Evolutionary conservation across 305 asterid genomes (phyloP).

Genomic region (Fraxinus latifolia): DNA sequence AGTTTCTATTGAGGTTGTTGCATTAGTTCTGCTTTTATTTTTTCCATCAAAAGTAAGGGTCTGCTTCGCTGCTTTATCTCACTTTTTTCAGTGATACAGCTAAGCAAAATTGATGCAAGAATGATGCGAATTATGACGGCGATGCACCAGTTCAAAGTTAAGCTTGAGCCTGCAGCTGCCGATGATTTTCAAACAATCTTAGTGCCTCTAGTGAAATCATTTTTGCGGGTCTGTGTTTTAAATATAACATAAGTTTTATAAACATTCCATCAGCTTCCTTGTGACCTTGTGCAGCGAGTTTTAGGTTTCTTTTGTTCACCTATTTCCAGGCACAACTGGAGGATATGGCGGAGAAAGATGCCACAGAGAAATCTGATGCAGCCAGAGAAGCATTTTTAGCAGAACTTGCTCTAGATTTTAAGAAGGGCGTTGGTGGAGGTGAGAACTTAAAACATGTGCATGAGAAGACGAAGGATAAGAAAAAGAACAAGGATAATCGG

Average conservation of each 20-base stretch:
- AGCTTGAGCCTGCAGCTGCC: slow-evolving; percentile 62
- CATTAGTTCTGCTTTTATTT: slow-evolving; percentile 20
- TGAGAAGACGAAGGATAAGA: slow-evolving; percentile 75
- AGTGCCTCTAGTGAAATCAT: slow-evolving; percentile 46
- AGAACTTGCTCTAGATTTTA: slow-evolving; percentile 81
- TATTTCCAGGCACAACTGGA: slow-evolving; percentile 63
- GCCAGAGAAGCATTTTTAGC: slow-evolving; percentile 93
- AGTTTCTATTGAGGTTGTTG: slow-evolving; percentile 72
- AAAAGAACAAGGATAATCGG: slow-evolving; percentile 60
- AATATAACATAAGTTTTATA: slow-evolving; percentile 10
- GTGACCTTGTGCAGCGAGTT: slow-evolving; percentile 19
- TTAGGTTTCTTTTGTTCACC: slow-evolving; percentile 22
- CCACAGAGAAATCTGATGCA: slow-evolving; percentile 92
- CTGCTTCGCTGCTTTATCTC: slow-evolving; percentile 28
- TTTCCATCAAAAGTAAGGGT: slow-evolving; percentile 18
- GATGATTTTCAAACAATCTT: slow-evolving; percentile 51
- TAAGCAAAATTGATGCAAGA: slow-evolving; percentile 81
- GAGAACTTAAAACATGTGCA: slow-evolving; percentile 54
- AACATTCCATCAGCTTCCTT: slow-evolving; percentile 6
- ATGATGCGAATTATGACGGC: slow-evolving; percentile 60
- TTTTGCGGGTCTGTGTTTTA: slow-evolving; percentile 60
- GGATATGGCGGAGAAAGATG: slow-evolving; percentile 89
- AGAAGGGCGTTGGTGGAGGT: slow-evolving; percentile 50
- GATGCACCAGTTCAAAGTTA: slow-evolving; percentile 72
- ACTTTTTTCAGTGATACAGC: slow-evolving; percentile 53